Evolutionary conservation across 805 yeast genomes (phyloP), one percentile per base, ranked within the genome.

Genomic region (Lipomyces spencermartinsiae): DNA sequence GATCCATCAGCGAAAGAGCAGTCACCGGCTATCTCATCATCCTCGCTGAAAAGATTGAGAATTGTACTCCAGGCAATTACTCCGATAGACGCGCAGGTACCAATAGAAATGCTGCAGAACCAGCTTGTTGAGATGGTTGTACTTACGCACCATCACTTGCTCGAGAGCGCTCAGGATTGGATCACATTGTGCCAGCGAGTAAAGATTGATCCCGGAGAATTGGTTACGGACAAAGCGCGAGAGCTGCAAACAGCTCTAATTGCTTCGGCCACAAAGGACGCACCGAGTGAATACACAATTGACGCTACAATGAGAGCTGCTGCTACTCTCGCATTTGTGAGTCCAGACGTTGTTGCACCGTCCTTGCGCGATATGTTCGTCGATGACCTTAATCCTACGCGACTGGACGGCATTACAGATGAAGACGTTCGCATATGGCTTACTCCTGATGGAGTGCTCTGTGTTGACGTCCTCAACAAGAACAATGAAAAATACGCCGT

Each of bases 401-500:
- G 74, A 1, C 71, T 87, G 19, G 73, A 78, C 0, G 77, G 78
- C 0, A 75, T 89, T 39, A 83, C 87, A 67, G 81, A 76, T 1
- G 81, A 83, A 12, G 86, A 88, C 54, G 75, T 90, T 22, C 78
- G 79, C 14, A 90, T 95, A 46, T 91, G 92, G 89, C 82, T 80
- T 58, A 89, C 89, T 9, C 76, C 82, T 0, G 96, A 88, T 58
- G 96, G 93, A 1, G 88, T 85, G 58, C 76, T 89, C 63, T 95
- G 90, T 1, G 78, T 87, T 22, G 87, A 91, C 74, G 86, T 91
- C 4, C 77, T 91, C 60, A 84, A 83, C 49, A 75, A 77, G 43
- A 63, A 65, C 34, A 84, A 82, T 74, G 79, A 80, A 14, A 80
- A 81, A 39, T 78, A 79, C 43, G 81, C 79, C 4, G 86, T 87